Percentiles rank a stretch among this genome's conserved stretches.
Conservation (phyloP, 106 monocot genomes). For the Dendrobium nobile region DNA sequence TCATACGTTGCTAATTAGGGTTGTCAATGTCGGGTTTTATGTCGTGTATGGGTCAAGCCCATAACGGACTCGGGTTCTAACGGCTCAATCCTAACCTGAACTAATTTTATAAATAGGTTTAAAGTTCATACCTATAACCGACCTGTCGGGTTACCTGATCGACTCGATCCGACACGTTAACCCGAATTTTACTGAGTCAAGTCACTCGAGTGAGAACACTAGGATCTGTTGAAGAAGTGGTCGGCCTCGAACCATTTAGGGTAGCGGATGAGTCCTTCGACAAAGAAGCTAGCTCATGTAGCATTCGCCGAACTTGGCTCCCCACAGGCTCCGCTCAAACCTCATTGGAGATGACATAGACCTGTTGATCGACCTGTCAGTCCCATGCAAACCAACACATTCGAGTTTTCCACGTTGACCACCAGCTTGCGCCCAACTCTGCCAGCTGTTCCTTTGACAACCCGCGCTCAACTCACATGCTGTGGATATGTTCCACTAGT, state of each 20-base stretch:
- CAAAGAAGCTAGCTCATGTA: constrained; percentile 85
- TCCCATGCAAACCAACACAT: constrained; percentile 72
- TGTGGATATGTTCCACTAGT: constrained; percentile 76
- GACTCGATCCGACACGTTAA: no score
- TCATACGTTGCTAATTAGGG: no score
- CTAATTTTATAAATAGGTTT: no score
- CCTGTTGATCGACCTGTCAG: constrained; percentile 95
- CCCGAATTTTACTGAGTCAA: no score
- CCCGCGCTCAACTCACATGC: constrained; percentile 74
- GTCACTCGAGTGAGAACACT: neutral
- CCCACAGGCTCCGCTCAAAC: constrained; percentile 73
- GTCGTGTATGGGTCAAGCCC: no score
- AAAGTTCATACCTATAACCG: no score
- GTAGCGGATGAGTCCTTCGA: constrained; percentile 75
- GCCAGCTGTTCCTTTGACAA: constrained; percentile 36
- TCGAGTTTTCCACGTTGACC: constrained; percentile 81
- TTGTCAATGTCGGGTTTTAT: no score
- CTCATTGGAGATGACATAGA: constrained; percentile 73
- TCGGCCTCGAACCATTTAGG: constrained; percentile 97
- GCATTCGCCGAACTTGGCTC: constrained; percentile 39
- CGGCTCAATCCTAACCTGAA: no score
- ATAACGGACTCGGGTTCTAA: no score
- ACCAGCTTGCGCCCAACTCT: constrained; percentile 38
- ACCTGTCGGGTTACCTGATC: no score
- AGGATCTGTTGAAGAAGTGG: constrained; percentile 72